Evolutionary conservation across 768 basidiomycete genomes (phyloP).

Genomic region (Mycena sanguinolenta): DNA sequence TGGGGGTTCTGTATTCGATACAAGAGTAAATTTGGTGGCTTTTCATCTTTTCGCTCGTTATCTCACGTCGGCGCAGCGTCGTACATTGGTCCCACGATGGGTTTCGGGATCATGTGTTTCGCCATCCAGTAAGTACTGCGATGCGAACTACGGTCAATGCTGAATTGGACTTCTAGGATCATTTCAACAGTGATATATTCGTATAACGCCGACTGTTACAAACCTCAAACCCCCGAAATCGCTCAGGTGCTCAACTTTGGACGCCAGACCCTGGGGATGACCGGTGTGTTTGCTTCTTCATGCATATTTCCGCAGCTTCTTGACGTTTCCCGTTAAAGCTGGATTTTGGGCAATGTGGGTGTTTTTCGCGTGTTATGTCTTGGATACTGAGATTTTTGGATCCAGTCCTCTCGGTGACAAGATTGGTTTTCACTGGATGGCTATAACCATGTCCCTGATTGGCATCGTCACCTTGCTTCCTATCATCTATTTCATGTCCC

Average conservation of each 20-base stretch:
- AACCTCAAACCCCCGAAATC: constrained; percentile 25
- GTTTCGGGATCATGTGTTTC: constrained; percentile 33
- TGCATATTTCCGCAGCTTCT: background rate
- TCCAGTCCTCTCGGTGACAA: constrained; percentile 25
- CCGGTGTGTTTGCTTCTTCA: constrained; percentile 15
- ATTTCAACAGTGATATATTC: constrained; percentile 23
- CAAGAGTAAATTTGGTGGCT: constrained; percentile 15
- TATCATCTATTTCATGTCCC: constrained; percentile 26
- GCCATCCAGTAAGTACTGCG: constrained; percentile 14
- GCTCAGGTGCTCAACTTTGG: constrained; percentile 35
- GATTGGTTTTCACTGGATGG: constrained; percentile 30
- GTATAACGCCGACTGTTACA: constrained; percentile 30
- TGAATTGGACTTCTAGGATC: constrained; percentile 4
- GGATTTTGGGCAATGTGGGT: constrained; percentile 32
- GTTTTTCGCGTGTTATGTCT: background rate
- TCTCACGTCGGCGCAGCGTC: constrained; percentile 6
- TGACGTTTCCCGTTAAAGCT: background rate
- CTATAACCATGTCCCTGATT: constrained; percentile 16
- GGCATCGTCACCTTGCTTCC: constrained; percentile 26
- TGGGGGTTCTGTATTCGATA: constrained; percentile 33
- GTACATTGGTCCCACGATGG: constrained; percentile 29
- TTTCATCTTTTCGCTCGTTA: background rate
- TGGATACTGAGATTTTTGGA: background rate
- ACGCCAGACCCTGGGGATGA: constrained; percentile 35
- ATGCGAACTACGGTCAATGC: no score